Evolutionary conservation across 345 rosid species (phyloP).

Genomic region (Conringia planisiliqua): DNA sequence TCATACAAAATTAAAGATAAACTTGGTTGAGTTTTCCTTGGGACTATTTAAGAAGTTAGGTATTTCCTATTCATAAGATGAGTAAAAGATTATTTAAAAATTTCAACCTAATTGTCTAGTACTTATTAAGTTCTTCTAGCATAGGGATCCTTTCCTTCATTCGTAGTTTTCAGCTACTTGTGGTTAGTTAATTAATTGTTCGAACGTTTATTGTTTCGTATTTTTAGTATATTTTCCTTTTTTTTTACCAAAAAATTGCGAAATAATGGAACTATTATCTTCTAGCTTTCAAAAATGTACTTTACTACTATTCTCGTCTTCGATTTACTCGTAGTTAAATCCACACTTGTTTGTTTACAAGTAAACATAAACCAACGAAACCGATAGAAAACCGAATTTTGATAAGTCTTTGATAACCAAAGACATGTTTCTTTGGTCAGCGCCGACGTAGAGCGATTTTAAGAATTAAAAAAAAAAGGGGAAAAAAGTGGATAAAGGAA

Average conservation of each 20-base stretch:
- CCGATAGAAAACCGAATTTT: neutral
- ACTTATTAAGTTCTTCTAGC: neutral
- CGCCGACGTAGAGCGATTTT: neutral
- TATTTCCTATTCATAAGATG: neutral
- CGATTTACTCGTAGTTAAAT: neutral
- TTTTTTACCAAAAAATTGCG: neutral
- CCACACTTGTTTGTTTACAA: neutral
- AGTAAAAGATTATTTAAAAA: neutral
- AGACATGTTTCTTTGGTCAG: neutral
- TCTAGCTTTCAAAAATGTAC: neutral
- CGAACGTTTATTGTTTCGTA: neutral
- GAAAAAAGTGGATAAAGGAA: neutral
- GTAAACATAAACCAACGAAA: neutral
- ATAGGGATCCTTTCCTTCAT: neutral
- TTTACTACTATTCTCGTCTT: neutral
- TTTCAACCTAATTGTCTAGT: neutral
- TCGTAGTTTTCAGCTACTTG: neutral
- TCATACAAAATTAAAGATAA: neutral
- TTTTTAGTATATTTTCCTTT: neutral
- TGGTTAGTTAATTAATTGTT: neutral
- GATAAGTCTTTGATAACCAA: neutral
- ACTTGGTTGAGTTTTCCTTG: neutral
- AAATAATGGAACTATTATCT: neutral
- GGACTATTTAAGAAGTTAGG: constrained; percentile 9
- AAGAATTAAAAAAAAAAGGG: neutral